A percentile compares a stretch with the other conserved stretches of the same genome.
phyloP scores from a whole-genome alignment of 2,329 filamentous ascomycete genomes.

The Chaetothyriales sp. region DNA sequence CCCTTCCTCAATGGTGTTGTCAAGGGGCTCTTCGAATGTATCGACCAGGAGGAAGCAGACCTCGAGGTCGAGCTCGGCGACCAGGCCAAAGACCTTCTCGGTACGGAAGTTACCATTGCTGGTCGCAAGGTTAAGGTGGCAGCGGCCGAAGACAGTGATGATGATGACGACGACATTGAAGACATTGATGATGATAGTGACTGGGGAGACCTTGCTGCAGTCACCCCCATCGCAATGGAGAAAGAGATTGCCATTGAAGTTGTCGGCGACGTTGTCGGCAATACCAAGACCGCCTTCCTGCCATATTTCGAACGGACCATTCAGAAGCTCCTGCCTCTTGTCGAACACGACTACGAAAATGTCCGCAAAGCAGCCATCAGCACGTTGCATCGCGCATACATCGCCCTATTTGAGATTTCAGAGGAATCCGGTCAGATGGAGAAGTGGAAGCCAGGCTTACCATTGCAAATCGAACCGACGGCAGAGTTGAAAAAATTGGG shows the following conservation, averaged over 20 bases:
- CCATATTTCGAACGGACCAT: conserved; percentile 83
- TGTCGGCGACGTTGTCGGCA: conserved; percentile 77
- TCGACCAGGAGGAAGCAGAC: conserved; percentile 79
- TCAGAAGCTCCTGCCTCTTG: conserved; percentile 63
- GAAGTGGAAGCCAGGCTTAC: conserved; percentile 83
- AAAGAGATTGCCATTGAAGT: conserved; percentile 97
- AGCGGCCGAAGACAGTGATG: conserved; percentile 41
- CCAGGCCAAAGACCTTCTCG: conserved; percentile 58
- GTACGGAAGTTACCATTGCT: conserved; percentile 61
- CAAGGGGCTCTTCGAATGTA: conserved; percentile 58
- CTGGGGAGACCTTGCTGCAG: conserved; percentile 69
- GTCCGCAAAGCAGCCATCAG: conserved; percentile 83
- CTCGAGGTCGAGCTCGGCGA: conserved; percentile 63
- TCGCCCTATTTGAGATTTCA: conserved; percentile 75
- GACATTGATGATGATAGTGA: conserved; percentile 67
- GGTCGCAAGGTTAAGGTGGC: conserved; percentile 80
- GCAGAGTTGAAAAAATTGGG: conserved; percentile 72
- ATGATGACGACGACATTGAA: conserved; percentile 37
- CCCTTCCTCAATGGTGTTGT: conserved; percentile 35
- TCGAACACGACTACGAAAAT: conserved; percentile 83
- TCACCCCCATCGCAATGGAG: conserved; percentile 81
- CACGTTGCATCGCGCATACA: conserved; percentile 86
- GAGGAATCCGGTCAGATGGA: conserved; percentile 61
- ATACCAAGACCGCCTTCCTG: conserved; percentile 66
- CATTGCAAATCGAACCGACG: conserved; percentile 65